These are phyloP conservation scores for Sechiopsis laciniata DNA, from an alignment of 306 rosid genomes.

Conservation along the genomic window DNA sequence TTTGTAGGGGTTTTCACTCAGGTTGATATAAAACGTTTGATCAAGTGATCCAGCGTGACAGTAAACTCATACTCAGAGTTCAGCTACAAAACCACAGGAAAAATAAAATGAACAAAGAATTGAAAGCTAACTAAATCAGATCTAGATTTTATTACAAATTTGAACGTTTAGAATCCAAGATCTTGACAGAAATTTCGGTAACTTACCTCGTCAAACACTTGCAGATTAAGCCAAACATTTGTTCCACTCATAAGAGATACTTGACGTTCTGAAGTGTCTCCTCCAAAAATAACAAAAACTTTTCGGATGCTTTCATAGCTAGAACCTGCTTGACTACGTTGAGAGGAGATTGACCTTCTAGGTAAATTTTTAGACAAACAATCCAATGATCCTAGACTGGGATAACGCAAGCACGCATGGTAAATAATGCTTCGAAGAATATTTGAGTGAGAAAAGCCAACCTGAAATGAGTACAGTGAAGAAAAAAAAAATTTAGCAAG, in stretches of 20 bases:
- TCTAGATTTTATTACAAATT: neutral
- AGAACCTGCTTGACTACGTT: slow-evolving; percentile 30
- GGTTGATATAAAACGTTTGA: neutral
- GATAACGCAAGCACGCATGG: slow-evolving; percentile 80
- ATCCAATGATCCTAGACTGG: slow-evolving; percentile 50
- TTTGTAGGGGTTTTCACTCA: neutral
- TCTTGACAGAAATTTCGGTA: slow-evolving; percentile 12
- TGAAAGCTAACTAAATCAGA: slow-evolving; percentile 7
- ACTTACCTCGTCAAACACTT: slow-evolving; percentile 82
- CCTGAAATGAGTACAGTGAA: slow-evolving; percentile 38
- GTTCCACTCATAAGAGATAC: slow-evolving; percentile 99
- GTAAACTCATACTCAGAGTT: neutral
- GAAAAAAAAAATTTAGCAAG: neutral
- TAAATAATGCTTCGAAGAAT: slow-evolving; percentile 69
- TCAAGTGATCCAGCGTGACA: neutral
- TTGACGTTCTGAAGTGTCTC: slow-evolving; percentile 94
- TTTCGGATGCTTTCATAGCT: slow-evolving; percentile 39
- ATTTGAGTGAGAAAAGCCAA: slow-evolving; percentile 92
- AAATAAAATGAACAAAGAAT: neutral
- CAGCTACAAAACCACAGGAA: neutral
- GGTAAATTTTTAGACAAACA: slow-evolving; percentile 35
- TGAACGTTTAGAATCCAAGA: slow-evolving; percentile 18
- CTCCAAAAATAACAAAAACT: slow-evolving; percentile 92
- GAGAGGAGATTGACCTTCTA: slow-evolving; percentile 29
- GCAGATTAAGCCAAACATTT: slow-evolving; percentile 97